phyloP scores from a whole-genome alignment of 345 rosid species.

The Salix suchowensis region DNA sequence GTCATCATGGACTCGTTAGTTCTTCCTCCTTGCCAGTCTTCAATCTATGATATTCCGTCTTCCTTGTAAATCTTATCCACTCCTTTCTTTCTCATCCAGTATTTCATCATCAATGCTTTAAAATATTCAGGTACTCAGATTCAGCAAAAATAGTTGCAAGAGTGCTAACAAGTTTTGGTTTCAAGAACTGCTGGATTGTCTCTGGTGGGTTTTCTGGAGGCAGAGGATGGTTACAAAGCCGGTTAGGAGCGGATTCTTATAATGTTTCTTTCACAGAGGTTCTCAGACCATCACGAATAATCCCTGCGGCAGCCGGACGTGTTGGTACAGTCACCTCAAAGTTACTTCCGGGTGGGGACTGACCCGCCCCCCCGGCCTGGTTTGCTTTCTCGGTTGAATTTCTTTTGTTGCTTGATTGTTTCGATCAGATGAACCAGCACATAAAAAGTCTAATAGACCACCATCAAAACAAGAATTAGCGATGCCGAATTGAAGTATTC shows the following conservation, averaged over 20 bases:
- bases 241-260: slow-evolving; percentile 77
- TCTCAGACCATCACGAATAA: slow-evolving; percentile 59
- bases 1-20: slow-evolving; percentile 86
- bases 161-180: slow-evolving; percentile 63
- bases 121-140: slow-evolving; percentile 59
- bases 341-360: slow-evolving; percentile 77
- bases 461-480: no score
- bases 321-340: slow-evolving; percentile 59
- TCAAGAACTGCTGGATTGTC: slow-evolving; percentile 70
- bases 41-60: neutral
- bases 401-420: no score
- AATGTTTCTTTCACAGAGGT: slow-evolving; percentile 59
- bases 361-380: neutral
- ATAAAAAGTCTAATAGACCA: no score
- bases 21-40: slow-evolving; percentile 3
- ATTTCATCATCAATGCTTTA: neutral
- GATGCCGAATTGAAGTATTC: no score
- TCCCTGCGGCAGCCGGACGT: slow-evolving; percentile 55
- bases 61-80: neutral
- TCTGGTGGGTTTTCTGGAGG: slow-evolving; percentile 82
- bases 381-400: neutral
- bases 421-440: no score
- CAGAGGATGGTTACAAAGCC: slow-evolving; percentile 86
- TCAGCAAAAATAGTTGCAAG: slow-evolving; percentile 73
- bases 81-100: neutral